Evolutionary conservation across 2,329 filamentous ascomycete species (phyloP).

Genomic region (Cadophora malorum): DNA sequence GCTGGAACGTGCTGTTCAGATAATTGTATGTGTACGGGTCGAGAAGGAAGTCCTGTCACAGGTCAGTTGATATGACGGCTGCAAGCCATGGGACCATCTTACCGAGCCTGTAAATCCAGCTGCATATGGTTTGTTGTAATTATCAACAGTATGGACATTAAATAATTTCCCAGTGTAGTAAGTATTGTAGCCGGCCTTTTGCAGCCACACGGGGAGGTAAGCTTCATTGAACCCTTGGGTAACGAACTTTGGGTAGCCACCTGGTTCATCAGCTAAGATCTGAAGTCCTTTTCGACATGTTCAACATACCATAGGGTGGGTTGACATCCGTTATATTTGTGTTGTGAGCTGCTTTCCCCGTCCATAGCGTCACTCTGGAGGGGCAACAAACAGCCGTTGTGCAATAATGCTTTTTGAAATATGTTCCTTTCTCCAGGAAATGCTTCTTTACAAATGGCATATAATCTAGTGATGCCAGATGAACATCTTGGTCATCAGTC

Average conservation of each 20-base stretch:
- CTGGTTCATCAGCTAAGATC: conserved; percentile 35
- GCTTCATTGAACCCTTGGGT: conserved; percentile 67
- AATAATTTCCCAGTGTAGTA: conserved; percentile 75
- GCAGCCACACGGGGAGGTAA: conserved; percentile 73
- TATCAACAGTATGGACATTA: conserved; percentile 65
- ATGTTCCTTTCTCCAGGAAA: conserved; percentile 58
- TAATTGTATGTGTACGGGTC: conserved; percentile 74
- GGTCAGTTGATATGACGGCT: conserved; percentile 46
- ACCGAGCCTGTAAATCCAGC: conserved; percentile 57
- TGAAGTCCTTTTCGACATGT: too few species aligned
- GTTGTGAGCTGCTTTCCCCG: conserved; percentile 65
- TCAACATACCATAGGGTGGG: conserved; percentile 54
- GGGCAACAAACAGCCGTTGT: conserved; percentile 67
- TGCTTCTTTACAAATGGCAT: conserved; percentile 60
- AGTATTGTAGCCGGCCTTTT: conserved; percentile 69
- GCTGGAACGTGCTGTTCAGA: conserved; percentile 67
- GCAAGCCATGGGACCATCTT: background rate
- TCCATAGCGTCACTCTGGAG: conserved; percentile 63
- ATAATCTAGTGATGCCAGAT: conserved; percentile 62
- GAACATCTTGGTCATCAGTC: conserved; percentile 68
- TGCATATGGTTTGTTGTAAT: conserved; percentile 63
- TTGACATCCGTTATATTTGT: conserved; percentile 60
- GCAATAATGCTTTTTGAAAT: conserved; percentile 62
- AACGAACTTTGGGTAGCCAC: conserved; percentile 70
- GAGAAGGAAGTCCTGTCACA: conserved; percentile 59